Conservation (phyloP, 805 yeast species). For the Scheffersomyces lignosus region DNA sequence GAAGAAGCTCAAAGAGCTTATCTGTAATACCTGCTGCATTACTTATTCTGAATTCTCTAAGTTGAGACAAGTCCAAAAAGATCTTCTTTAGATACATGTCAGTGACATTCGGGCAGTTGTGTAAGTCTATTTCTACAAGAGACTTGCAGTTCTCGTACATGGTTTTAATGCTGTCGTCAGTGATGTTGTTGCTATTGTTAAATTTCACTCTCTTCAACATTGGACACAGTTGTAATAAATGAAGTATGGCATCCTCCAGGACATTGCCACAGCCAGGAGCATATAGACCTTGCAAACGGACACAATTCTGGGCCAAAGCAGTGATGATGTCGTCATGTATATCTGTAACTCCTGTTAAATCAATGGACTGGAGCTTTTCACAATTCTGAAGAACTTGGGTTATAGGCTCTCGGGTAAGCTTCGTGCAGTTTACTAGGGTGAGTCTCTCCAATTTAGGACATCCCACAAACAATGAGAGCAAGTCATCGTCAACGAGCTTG, state of each 20-base stretch:
- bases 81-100: slow-evolving; percentile 59
- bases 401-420: slow-evolving; percentile 61
- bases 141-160: slow-evolving; percentile 73
- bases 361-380: slow-evolving; percentile 76
- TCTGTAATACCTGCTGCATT: slow-evolving; percentile 71
- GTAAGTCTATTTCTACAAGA: slow-evolving; percentile 87
- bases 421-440: slow-evolving; percentile 77
- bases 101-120: slow-evolving; percentile 73
- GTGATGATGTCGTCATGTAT: slow-evolving; percentile 64
- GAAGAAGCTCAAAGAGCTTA: slow-evolving; percentile 55
- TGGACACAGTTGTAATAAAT: slow-evolving; percentile 62
- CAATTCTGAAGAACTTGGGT: slow-evolving; percentile 63
- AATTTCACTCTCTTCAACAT: slow-evolving; percentile 80
- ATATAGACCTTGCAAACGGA: slow-evolving; percentile 82
- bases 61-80: slow-evolving; percentile 61
- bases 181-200: slow-evolving; percentile 65
- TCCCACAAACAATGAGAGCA: slow-evolving; percentile 59
- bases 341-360: slow-evolving; percentile 74
- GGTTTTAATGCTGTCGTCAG: slow-evolving; percentile 59
- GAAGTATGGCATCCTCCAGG: slow-evolving; percentile 60
- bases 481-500: slow-evolving; percentile 61
- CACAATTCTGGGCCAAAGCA: slow-evolving; percentile 69
- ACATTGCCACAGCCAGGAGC: slow-evolving; percentile 83
- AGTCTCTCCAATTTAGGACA: slow-evolving; percentile 81
- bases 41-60: slow-evolving; percentile 83